These are phyloP conservation scores for Trichomonas vaginalis DNA, from an alignment of 208 protist genomes.

Conservation along the genomic window DNA sequence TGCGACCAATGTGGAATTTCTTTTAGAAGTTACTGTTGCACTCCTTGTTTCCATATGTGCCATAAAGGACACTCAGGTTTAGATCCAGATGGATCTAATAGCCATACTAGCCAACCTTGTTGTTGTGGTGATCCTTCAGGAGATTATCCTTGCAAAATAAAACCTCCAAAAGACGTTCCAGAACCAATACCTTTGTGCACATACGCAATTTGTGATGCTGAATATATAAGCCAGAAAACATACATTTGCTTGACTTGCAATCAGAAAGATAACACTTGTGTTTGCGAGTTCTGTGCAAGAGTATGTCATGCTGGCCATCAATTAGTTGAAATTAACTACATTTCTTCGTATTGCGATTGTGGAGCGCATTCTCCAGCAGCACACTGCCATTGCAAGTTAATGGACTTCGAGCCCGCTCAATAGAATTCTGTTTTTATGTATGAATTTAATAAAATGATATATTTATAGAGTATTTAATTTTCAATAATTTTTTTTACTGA, in stretches of 20 bases:
- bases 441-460: too few species aligned
- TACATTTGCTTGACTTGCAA: neutral
- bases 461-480: too few species aligned
- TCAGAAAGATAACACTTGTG: neutral
- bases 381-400: too few species aligned
- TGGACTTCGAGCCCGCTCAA: too few species aligned
- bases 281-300: neutral
- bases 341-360: neutral
- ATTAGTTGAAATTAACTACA: neutral
- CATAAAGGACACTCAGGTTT: too few species aligned
- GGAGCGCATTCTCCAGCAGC: neutral
- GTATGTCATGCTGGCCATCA: neutral
- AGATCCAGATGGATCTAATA: too few species aligned
- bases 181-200: neutral
- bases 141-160: too few species aligned
- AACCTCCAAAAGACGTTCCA: neutral
- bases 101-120: too few species aligned
- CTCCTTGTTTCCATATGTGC: neutral
- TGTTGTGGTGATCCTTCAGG: too few species aligned
- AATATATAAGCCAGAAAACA: neutral
- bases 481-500: too few species aligned
- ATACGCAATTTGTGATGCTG: too few species aligned
- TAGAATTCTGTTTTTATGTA: too few species aligned
- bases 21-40: neutral
- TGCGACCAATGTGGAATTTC: neutral